Evolutionary conservation across 441 rosid species (phyloP).

Genomic region (Jatropha podagrica): DNA sequence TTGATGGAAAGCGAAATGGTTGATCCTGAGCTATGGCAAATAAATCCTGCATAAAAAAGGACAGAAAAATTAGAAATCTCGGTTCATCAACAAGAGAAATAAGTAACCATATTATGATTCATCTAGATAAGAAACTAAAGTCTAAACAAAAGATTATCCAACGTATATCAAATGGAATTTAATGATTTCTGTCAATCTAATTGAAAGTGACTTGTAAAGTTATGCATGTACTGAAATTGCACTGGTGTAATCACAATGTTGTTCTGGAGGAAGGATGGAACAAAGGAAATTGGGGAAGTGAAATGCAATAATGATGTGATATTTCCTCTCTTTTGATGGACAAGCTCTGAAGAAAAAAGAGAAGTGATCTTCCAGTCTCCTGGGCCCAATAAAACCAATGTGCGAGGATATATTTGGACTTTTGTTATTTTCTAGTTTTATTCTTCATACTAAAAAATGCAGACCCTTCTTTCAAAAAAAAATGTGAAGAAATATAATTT

Average conservation of each 20-base stretch:
- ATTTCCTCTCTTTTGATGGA: background rate
- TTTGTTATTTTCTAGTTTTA: background rate
- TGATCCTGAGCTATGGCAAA: constrained; percentile 95
- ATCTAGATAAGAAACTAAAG: background rate
- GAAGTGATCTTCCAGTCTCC: background rate
- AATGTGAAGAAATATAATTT: background rate
- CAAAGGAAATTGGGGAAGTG: background rate
- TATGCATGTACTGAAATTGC: background rate
- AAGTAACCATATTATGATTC: background rate
- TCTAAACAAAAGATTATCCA: background rate
- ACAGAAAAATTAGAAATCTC: background rate
- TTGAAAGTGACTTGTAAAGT: background rate
- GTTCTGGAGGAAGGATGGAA: background rate
- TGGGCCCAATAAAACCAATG: background rate
- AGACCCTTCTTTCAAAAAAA: background rate
- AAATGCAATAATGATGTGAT: background rate
- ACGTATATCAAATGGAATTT: background rate
- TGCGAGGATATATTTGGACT: background rate
- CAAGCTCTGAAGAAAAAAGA: background rate
- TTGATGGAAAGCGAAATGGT: constrained; percentile 89
- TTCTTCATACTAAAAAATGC: background rate
- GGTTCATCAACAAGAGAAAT: background rate
- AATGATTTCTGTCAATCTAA: background rate
- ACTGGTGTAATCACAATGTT: background rate
- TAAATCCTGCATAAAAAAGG: constrained; percentile 60